These are phyloP conservation scores for Globisporangium abappressorium DNA, from an alignment of 352 stramenopile species.

Conservation along the genomic window DNA sequence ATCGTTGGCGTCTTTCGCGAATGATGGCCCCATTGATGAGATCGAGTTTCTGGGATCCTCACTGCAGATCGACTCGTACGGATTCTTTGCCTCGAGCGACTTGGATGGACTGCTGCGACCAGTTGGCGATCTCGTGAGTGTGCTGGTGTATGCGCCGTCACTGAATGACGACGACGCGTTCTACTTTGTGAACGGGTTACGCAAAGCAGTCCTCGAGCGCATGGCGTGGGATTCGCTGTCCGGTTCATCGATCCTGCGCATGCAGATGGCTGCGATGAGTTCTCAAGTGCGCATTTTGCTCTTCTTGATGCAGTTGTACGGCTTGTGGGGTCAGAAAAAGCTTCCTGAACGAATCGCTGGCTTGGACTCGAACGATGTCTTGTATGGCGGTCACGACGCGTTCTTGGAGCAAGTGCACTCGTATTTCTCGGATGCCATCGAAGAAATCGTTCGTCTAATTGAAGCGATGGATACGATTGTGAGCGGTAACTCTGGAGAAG, in stretches of 20 bases:
- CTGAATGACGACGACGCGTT: conserved; percentile 80
- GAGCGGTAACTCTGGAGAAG: neutral
- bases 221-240: conserved; percentile 25
- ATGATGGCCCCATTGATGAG: conserved; percentile 8
- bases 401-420: conserved; percentile 53
- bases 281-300: conserved; percentile 41
- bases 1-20: neutral
- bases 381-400: conserved; percentile 64
- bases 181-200: conserved; percentile 80
- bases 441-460: conserved; percentile 49
- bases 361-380: conserved; percentile 83
- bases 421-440: conserved; percentile 47
- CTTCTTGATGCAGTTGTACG: conserved; percentile 50
- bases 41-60: conserved; percentile 1
- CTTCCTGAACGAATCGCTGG: conserved; percentile 35
- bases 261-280: conserved; percentile 14
- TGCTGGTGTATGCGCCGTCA: conserved; percentile 78
- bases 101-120: conserved; percentile 25
- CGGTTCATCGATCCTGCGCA: conserved; percentile 1
- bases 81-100: neutral
- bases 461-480: conserved; percentile 25
- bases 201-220: conserved; percentile 65
- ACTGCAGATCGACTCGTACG: neutral
- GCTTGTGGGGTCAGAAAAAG: conserved; percentile 51
- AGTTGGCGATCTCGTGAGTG: conserved; percentile 46